Base-by-base conservation (phyloP, 139 green algal genomes). In the Tetratostichococcus sp. region DNA sequence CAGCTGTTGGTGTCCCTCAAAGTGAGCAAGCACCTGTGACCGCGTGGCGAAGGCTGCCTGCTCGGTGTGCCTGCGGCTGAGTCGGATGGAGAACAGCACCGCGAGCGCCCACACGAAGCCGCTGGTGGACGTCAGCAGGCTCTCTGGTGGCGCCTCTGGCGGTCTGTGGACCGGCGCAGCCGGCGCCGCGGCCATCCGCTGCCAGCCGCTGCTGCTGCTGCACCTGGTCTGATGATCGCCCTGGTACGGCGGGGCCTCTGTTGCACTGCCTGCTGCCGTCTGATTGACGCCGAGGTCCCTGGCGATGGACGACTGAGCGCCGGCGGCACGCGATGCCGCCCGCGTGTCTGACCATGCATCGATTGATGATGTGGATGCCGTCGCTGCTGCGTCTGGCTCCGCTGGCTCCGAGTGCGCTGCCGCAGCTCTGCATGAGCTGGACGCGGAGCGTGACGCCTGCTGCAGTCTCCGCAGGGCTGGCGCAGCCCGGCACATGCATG, bases 81-180 rank as follows among this genome's bases (percentile, higher is more conserved):
- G 50, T 2, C 50, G 50, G 50, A 62, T 62, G 50, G 50, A 62
- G 14, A 62, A 26, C 50, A 62, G 50, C 50, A 62, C 50, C 14
- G 19, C 50, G 17, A 62, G 50, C 19, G 50, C 50, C 50, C 50
- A 62, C 17, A 62, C 50, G 19, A 62, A 62, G 14, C 50, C 50
- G 50, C 50, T 62, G 50, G 50, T 62, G 50, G 50, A 62, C 26
- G 50, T 62, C 50, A 62, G 50, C 50, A 62, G 50, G 50, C 50
- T 26, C 11, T 62, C 50, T 26, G 50, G 50, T 17, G 50, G 50
- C 19, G 19, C 50, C 50, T 25, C 14, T 17, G 19, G 19, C 19
- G 50, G 14, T 17, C 26, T 8, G 14, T 62, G 50, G 2, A 5
- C 11, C 19, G 50, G 50, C 50, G 17, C 17, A 5, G 14, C 50